Conservation (phyloP, 495 filamentous ascomycete genomes). For the Astrothelium subdiscretum region DNA sequence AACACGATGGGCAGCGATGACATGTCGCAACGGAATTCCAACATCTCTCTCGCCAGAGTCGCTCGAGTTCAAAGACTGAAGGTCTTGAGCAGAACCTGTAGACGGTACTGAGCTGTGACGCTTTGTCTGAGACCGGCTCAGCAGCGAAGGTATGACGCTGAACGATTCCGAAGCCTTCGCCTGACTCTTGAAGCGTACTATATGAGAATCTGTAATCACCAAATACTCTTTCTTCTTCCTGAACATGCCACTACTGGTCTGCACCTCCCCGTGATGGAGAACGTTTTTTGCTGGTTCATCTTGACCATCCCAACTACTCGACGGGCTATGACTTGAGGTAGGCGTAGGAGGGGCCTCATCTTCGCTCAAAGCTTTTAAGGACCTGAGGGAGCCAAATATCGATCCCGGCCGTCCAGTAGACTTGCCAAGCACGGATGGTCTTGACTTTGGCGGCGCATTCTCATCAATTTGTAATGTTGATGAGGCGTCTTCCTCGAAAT, state of each 20-base stretch:
- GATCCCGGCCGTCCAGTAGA: constrained; percentile 35
- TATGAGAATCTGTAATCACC: constrained; percentile 75
- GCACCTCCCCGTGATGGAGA: constrained; percentile 62
- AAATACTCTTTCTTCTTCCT: constrained; percentile 80
- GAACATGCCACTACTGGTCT: constrained; percentile 69
- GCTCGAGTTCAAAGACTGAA: constrained; percentile 36
- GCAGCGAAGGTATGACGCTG: constrained; percentile 18
- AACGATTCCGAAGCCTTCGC: constrained; percentile 58
- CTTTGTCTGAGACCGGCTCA: constrained; percentile 9
- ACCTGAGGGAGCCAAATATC: constrained; percentile 48
- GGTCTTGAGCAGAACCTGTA: constrained; percentile 49
- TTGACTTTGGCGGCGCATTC: constrained; percentile 5
- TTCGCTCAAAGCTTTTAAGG: constrained; percentile 40
- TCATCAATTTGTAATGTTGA: neutral
- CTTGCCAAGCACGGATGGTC: constrained; percentile 3
- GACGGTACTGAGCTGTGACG: constrained; percentile 40
- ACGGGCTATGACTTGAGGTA: constrained; percentile 20
- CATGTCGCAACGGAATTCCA: constrained; percentile 55
- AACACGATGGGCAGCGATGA: constrained; percentile 68
- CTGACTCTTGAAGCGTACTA: constrained; percentile 71
- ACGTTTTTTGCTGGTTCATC: constrained; percentile 34
- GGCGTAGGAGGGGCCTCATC: constrained; percentile 33
- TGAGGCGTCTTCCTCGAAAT: constrained; percentile 2
- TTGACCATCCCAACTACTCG: constrained; percentile 17
- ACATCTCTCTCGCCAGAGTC: constrained; percentile 39